Conservation (phyloP, 2,329 filamentous ascomycete genomes). For the Fusarium scirpi region DNA sequence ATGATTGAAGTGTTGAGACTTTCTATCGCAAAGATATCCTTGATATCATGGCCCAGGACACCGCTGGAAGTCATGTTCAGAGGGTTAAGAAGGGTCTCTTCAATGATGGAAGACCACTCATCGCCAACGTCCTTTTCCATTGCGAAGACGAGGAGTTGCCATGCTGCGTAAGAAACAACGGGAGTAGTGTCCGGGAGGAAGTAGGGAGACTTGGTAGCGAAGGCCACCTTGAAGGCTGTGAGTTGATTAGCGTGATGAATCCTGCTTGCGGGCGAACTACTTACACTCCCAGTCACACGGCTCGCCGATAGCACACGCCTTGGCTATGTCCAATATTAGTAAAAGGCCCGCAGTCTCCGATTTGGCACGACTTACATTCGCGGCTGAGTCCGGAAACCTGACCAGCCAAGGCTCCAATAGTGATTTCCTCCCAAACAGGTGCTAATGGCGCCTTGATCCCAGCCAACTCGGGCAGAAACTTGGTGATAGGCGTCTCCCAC, state of each 20-base stretch:
- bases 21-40: constrained; percentile 17
- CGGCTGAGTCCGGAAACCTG: constrained; percentile 40
- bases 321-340: constrained; percentile 16
- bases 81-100: neutral
- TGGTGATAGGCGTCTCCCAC: constrained; percentile 48
- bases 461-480: constrained; percentile 46
- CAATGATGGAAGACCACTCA: constrained; percentile 10
- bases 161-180: constrained; percentile 38
- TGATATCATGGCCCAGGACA: neutral
- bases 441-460: neutral
- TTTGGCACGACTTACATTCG: constrained; percentile 24
- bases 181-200: constrained; percentile 40
- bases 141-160: constrained; percentile 37
- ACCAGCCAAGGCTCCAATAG: constrained; percentile 36
- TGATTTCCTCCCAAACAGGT: constrained; percentile 32
- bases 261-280: accelerated
- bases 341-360: accelerated
- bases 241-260: accelerated
- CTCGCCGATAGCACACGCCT: constrained; percentile 18
- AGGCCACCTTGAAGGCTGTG: constrained; percentile 13
- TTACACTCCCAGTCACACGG: constrained; percentile 26
- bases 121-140: constrained; percentile 10
- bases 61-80: constrained; percentile 27
- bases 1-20: constrained; percentile 15
- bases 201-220: constrained; percentile 24